Conservation (phyloP, 495 filamentous ascomycete genomes). For the Penicillium desertorum region DNA sequence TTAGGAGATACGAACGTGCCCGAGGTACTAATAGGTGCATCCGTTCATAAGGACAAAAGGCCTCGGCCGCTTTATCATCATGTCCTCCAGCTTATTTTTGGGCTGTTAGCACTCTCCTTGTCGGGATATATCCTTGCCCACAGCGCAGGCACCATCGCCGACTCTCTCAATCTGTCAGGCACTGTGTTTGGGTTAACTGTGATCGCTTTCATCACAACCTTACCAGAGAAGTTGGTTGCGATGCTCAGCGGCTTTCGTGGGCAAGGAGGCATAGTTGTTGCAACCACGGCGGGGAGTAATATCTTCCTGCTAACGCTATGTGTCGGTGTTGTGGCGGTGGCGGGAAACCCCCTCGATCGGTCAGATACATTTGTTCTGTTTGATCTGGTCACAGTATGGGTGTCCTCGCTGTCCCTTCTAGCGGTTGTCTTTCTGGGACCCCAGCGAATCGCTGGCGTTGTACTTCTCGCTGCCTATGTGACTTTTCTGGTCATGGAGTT, state of each 20-base stretch:
- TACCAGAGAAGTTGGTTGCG: not conserved
- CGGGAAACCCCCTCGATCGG: not conserved
- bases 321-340: not conserved
- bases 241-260: not conserved
- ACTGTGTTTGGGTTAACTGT: not conserved
- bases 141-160: slow-evolving; percentile 23
- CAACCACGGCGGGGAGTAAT: not conserved
- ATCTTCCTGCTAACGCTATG: not conserved
- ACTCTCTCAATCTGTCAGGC: not conserved
- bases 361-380: not conserved
- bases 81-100: slow-evolving; percentile 46
- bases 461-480: not conserved
- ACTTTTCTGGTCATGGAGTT: not conserved
- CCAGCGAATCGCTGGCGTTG: not conserved
- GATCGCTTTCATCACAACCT: not conserved
- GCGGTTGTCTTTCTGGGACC: not conserved
- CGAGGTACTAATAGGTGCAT: not conserved
- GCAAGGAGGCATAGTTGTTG: not conserved
- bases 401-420: not conserved
- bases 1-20: not conserved
- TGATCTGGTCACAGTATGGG: not conserved
- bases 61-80: slow-evolving; percentile 32
- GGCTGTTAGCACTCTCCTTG: slow-evolving; percentile 48
- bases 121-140: slow-evolving; percentile 50
- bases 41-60: not conserved